These are phyloP conservation scores for Ascosphaera pollenicola DNA, from an alignment of 2,329 filamentous ascomycete genomes.

Conservation along the genomic window DNA sequence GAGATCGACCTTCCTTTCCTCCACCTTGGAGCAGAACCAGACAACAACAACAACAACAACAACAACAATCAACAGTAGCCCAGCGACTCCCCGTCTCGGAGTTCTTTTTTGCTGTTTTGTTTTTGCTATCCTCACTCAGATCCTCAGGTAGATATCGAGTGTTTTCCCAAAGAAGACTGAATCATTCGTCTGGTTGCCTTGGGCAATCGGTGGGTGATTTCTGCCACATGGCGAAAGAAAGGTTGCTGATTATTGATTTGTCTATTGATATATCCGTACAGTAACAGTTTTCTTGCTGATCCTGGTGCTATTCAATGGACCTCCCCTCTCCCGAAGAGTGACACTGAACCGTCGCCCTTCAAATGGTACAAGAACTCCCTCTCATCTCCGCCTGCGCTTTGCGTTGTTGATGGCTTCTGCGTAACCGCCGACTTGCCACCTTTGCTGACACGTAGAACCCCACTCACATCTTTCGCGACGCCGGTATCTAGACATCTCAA, in stretches of 20 bases:
- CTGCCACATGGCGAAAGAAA: no score
- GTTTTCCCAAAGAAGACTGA: no score
- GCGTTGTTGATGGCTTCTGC: slow-evolving; percentile 8
- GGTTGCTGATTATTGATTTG: no score
- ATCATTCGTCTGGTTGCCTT: no score
- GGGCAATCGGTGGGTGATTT: no score
- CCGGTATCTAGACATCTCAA: slow-evolving; percentile 65
- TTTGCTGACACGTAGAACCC: slow-evolving; percentile 55
- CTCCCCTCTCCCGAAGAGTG: slow-evolving; percentile 66
- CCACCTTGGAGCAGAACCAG: no score
- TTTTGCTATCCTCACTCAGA: not conserved
- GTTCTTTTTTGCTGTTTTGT: slow-evolving; percentile 1
- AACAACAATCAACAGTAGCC: no score
- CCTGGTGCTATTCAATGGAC: slow-evolving; percentile 9
- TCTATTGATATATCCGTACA: no score
- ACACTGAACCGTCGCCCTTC: slow-evolving; percentile 54
- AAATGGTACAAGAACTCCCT: slow-evolving; percentile 67
- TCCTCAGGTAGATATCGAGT: no score
- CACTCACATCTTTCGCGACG: slow-evolving; percentile 74
- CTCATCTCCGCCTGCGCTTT: slow-evolving; percentile 20
- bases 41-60: no score
- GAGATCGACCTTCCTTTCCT: no score
- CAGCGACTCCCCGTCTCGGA: slow-evolving; percentile 1
- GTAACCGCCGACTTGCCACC: slow-evolving; percentile 23
- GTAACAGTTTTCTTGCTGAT: no score